These are phyloP conservation scores for Lotus japonicus DNA, from an alignment of 306 rosid species.

Conservation along the genomic window DNA sequence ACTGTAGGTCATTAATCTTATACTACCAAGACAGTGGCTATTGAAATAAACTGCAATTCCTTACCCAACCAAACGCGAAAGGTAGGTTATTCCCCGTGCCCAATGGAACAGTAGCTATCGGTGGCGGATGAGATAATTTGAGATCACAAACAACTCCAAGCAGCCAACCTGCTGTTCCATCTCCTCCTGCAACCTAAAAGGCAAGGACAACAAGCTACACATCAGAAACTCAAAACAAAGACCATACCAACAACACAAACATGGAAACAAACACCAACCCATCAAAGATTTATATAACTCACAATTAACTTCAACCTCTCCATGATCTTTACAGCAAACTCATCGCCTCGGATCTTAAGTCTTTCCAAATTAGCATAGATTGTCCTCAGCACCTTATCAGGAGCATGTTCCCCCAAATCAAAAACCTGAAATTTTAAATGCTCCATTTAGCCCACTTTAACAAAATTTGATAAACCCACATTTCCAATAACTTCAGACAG, in stretches of 20 bases:
- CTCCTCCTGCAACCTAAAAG: conserved; percentile 94
- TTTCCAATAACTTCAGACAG: neutral
- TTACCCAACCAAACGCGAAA: conserved; percentile 97
- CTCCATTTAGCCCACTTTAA: conserved; percentile 16
- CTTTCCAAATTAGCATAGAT: conserved; percentile 55
- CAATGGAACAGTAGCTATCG: conserved; percentile 83
- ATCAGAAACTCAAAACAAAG: conserved; percentile 20
- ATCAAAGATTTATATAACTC: conserved; percentile 32
- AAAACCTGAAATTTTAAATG: conserved; percentile 52
- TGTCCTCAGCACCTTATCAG: conserved; percentile 54
- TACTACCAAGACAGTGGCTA: neutral
- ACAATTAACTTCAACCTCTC: conserved; percentile 69
- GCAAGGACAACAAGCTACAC: neutral
- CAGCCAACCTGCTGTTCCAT: conserved; percentile 99
- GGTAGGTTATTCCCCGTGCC: conserved; percentile 99
- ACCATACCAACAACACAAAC: neutral
- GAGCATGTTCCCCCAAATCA: conserved; percentile 80
- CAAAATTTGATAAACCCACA: neutral
- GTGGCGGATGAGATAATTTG: conserved; percentile 74
- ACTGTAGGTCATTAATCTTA: neutral
- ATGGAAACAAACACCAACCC: neutral
- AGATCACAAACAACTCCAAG: conserved; percentile 98
- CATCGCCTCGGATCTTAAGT: conserved; percentile 50
- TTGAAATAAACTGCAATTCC: conserved; percentile 9
- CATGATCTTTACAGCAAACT: conserved; percentile 38